Percentiles rank a stretch among this genome's conserved stretches.
phyloP scores from a whole-genome alignment of 176 grass and related monocot genomes.

The Zoysia japonica region DNA sequence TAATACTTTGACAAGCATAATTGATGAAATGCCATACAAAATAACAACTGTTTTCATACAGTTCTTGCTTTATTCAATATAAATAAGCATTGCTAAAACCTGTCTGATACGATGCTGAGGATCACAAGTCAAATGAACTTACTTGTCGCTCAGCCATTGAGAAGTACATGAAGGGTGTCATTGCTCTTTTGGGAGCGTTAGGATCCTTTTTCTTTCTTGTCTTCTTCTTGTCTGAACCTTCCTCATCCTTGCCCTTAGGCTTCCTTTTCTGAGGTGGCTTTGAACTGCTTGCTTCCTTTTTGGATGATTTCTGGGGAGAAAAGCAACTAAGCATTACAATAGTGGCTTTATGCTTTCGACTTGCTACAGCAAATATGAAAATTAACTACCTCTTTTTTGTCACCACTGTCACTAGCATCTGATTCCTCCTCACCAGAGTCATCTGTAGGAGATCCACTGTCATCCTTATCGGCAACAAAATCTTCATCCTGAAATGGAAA shows the following conservation, averaged over 20 bases:
- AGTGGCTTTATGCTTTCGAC: constrained; percentile 3
- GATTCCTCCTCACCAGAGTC: constrained; percentile 89
- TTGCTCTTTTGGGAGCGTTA: constrained; percentile 94
- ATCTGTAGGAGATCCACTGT: constrained; percentile 93
- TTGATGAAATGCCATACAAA: background rate
- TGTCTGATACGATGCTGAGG: background rate
- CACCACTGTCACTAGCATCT: constrained; percentile 89
- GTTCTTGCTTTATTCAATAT: background rate
- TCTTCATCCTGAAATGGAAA: constrained; percentile 78
- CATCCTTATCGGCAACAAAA: constrained; percentile 96
- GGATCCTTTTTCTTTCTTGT: constrained; percentile 97
- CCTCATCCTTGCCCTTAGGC: constrained; percentile 68
- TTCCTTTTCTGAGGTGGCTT: constrained; percentile 79
- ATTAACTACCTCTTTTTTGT: constrained; percentile 65
- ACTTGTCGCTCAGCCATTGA: constrained; percentile 89
- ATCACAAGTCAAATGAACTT: constrained; percentile 38
- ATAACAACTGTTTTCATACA: constrained; percentile 8
- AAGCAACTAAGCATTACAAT: constrained; percentile 26
- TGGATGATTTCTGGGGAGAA: constrained; percentile 61
- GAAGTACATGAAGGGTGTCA: constrained; percentile 94
- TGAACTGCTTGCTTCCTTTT: constrained; percentile 73
- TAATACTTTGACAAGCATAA: background rate
- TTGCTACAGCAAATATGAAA: constrained; percentile 24
- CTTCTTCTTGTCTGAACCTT: constrained; percentile 78
- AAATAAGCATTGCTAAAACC: background rate